Base-by-base conservation (phyloP, 345 rosid species). In the Excoecaria cochinchinensis region DNA sequence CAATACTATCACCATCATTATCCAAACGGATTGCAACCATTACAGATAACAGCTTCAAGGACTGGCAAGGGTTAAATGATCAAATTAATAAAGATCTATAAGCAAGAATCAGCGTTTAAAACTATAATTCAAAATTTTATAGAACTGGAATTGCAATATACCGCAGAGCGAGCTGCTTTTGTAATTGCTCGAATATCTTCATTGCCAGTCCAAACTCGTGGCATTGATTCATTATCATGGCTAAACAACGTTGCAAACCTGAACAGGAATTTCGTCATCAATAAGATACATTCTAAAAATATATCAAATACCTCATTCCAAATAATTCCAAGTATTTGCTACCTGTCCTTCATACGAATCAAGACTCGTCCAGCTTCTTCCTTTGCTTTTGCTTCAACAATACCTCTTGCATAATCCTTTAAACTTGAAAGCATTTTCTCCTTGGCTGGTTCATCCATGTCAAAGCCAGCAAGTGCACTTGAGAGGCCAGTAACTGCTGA, bases 171-270 rank as follows among this genome's bases (percentile, higher is more conserved):
- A 82, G 98, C 97, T 78, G 85, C 77, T 85, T 90, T 93, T 31
- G 97, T 96, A 72, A 96, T 96, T 50, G 94, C 92, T 79, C 95
- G 88, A 84, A 96, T 90, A 79, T 96, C 98, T 86, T 96, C 99
- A 52, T 92, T 96, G 81, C 99, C 98, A 6, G 92, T 93, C 99
- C 99, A 96, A 75, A 96, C 86, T 58, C 99, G 94, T 15, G 99
- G 97, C 95, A 96, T 92, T 73, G 99, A 96, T 76, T 96, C 99
- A 74, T 97, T 78, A 85, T 93, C 99, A 79, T 89, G 97, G 86
- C 95, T 90, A 69, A 96, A 93, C 77, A 96, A 81, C 76, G 82
- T 87, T 62, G 98, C 77, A 87, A 96, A 96, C 87, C 99, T 96
- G 91, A 22, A 75, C 17, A 68, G 70, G 73, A 77, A 71, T 38